These are phyloP conservation scores for Exophiala lecanii-corni DNA, from an alignment of 2,329 filamentous ascomycete genomes.

Conservation along the genomic window DNA sequence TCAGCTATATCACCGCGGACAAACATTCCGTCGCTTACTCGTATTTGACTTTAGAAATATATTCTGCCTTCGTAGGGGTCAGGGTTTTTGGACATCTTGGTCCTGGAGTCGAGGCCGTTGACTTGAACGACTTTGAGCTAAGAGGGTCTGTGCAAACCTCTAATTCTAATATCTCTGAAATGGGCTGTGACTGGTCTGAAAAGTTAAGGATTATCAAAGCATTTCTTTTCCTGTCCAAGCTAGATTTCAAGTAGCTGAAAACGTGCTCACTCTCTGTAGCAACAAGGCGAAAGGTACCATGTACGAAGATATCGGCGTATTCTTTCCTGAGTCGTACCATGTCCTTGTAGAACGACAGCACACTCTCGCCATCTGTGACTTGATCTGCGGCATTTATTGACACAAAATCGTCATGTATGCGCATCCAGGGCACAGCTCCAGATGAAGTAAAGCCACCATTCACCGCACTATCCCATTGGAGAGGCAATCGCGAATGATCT, in stretches of 20 bases:
- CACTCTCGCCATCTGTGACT: constrained; percentile 39
- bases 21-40: too few species aligned
- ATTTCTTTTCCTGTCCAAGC: constrained; percentile 27
- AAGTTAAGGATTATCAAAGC: constrained; percentile 33
- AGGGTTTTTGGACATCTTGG: too few species aligned
- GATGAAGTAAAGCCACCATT: constrained; percentile 62
- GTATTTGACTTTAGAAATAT: too few species aligned
- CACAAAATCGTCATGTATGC: constrained; percentile 58
- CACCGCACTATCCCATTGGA: constrained; percentile 59
- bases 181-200: neutral
- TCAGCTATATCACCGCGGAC: too few species aligned
- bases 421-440: constrained; percentile 61
- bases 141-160: too few species aligned
- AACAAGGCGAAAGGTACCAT: constrained; percentile 49
- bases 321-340: constrained; percentile 57
- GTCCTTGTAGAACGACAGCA: constrained; percentile 57
- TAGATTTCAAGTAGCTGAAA: constrained; percentile 51
- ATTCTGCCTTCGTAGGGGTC: too few species aligned
- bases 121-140: too few species aligned
- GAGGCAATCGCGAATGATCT: constrained; percentile 66
- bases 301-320: constrained; percentile 60
- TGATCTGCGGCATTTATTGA: constrained; percentile 55
- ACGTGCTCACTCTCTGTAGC: constrained; percentile 44
- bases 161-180: neutral
- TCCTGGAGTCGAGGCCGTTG: too few species aligned